Evolutionary conservation across 805 yeast genomes (phyloP).

Genomic region (Candida quercuum): DNA sequence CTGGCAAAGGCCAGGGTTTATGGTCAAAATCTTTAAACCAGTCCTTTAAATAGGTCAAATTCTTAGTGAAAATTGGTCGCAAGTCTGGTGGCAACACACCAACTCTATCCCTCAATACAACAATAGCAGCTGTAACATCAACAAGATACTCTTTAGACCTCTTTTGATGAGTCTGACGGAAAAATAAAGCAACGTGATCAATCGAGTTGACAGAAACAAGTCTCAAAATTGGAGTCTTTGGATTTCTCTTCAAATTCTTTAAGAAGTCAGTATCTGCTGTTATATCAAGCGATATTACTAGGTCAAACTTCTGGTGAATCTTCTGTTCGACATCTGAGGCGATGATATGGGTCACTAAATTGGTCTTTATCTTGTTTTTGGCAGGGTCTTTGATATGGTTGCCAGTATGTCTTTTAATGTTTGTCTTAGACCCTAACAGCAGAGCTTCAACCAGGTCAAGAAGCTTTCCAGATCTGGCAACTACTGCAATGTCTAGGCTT

Average conservation of each 20-base stretch:
- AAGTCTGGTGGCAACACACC: conserved; percentile 80
- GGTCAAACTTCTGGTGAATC: conserved; percentile 37
- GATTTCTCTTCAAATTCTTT: conserved; percentile 25
- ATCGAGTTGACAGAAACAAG: conserved; percentile 75
- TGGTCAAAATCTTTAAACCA: conserved; percentile 48
- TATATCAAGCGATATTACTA: conserved; percentile 60
- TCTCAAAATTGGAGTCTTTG: conserved; percentile 53
- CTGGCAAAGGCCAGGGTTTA: conserved; percentile 74
- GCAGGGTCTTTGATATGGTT: conserved; percentile 49
- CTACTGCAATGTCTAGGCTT: conserved; percentile 55
- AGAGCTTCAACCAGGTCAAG: conserved; percentile 73
- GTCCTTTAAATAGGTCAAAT: conserved; percentile 52
- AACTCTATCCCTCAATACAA: conserved; percentile 72
- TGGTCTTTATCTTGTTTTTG: conserved; percentile 24
- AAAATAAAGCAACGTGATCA: conserved; percentile 68
- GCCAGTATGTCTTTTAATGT: conserved; percentile 58
- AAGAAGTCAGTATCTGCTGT: conserved; percentile 39
- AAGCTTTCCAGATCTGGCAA: conserved; percentile 63
- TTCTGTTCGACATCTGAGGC: conserved; percentile 14
- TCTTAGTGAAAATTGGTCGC: conserved; percentile 66
- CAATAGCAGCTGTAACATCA: conserved; percentile 74
- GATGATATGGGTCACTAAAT: conserved; percentile 16
- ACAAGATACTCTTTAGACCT: conserved; percentile 44
- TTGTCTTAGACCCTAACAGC: conserved; percentile 53
- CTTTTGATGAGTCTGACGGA: conserved; percentile 29